Evolutionary conservation across 495 filamentous ascomycete genomes (phyloP), one percentile per base, ranked within the genome.

Genomic region (Tuber melanosporum): DNA sequence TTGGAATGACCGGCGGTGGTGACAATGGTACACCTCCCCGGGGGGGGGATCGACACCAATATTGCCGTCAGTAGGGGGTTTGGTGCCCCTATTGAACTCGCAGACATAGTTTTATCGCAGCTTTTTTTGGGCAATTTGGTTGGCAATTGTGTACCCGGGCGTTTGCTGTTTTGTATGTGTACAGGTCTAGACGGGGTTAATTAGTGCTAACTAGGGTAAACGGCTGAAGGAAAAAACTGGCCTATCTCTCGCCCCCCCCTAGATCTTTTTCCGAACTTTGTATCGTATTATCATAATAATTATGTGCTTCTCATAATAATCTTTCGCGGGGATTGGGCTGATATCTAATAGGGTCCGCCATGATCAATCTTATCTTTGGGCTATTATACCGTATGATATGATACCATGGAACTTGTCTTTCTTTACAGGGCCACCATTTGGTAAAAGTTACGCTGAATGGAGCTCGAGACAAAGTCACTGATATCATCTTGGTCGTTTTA

Each of bases 51-150:
- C 36, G 87, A 89, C 74, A 86, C 89, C 62, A 88, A 88, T 45
- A 87, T 90, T 73, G 86, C 87, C 3, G 84, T 89, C 57, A 87
- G 85, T 1, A 84, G 80, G 71, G 89, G 89, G 22, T 85, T 82
- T 78, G 85, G 92, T 85, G 89, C 92, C 52, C 91, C 91, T 41
- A 89, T 91, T 66, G 91, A 92, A 83, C 90, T 91, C 0, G 88
- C 91, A 0, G 91, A 92, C 79, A 91, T 92, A 88, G 89, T 92
- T 0, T 85, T 93, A 14, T 84, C 92, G 2, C 39, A 91, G 92
- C 36, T 88, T 87, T 0, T 92, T 93, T 79, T 85, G 86, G 4
- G 89, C 88, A 6, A 87, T 93, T n/a, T 88, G 92, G 4, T 89
- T 90, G 78, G 91, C 91, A 0, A 88, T 92, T 8, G 84, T 88